A percentile compares a stretch with the other conserved stretches of the same genome.
These are phyloP conservation scores for Trichaptum fuscoviolaceum DNA, from an alignment of 768 basidiomycete genomes.

Conservation along the genomic window DNA sequence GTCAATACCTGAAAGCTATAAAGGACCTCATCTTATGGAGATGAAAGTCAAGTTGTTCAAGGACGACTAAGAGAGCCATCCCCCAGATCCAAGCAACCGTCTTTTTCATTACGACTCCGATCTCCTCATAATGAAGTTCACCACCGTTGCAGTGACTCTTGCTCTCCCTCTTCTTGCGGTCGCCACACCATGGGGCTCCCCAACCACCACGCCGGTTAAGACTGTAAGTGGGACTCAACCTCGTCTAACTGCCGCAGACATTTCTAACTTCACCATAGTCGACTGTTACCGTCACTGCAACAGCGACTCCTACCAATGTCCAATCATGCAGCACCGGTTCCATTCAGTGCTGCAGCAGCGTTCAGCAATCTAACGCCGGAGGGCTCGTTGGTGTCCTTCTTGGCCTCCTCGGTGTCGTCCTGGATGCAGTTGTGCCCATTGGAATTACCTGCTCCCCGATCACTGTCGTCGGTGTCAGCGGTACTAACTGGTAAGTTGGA, in stretches of 20 bases:
- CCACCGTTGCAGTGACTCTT: neutral
- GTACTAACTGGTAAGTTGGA: conserved; percentile 15
- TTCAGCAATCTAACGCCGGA: conserved; percentile 16
- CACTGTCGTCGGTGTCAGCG: conserved; percentile 12
- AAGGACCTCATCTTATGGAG: neutral
- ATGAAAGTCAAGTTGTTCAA: neutral
- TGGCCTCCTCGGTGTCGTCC: conserved; percentile 13
- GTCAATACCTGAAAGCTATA: neutral
- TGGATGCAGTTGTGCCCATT: conserved; percentile 16
- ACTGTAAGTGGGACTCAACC: neutral
- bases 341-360: conserved; percentile 26
- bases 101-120: neutral
- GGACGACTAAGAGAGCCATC: neutral
- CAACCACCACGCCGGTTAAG: neutral
- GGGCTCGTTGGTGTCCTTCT: conserved; percentile 14
- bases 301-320: neutral
- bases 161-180: neutral
- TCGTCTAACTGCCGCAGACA: neutral
- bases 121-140: neutral
- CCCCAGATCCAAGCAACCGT: neutral
- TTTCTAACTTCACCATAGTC: neutral
- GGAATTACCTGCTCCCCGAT: conserved; percentile 18
- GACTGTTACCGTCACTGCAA: neutral
- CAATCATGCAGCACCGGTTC: conserved; percentile 24
- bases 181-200: neutral